These are phyloP conservation scores for Phytophthora kernoviae DNA, from an alignment of 352 stramenopile genomes.

Conservation along the genomic window DNA sequence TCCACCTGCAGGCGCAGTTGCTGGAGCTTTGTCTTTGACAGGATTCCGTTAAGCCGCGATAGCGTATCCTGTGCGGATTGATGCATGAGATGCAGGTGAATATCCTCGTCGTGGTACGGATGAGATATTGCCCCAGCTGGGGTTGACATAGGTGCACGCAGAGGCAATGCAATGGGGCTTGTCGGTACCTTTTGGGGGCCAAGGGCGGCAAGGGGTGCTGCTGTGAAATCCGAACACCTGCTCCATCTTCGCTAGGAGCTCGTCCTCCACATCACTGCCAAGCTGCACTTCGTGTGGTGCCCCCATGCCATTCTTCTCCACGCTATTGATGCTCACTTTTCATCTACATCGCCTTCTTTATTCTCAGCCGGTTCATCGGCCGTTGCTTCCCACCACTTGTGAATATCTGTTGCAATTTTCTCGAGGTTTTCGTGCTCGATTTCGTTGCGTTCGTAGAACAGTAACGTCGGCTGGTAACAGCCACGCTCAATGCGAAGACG, in stretches of 20 bases:
- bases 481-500: constrained; percentile 74
- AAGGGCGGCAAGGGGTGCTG: constrained; percentile 23
- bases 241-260: constrained; percentile 39
- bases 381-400: constrained; percentile 76
- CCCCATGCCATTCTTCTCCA: constrained; percentile 24
- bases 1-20: constrained; percentile 29
- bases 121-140: constrained; percentile 21
- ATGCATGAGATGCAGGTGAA: constrained; percentile 58
- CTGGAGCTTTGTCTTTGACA: constrained; percentile 45
- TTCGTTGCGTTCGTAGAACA: constrained; percentile 83
- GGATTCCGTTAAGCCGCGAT: constrained; percentile 64
- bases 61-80: constrained; percentile 69
- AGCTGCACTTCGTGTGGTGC: constrained; percentile 37
- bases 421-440: constrained; percentile 70
- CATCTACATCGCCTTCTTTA: constrained; percentile 12
- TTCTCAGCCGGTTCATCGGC: constrained; percentile 28
- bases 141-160: constrained; percentile 30
- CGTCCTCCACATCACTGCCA: constrained; percentile 27
- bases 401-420: constrained; percentile 66
- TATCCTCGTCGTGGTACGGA: constrained; percentile 54
- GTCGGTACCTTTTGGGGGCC: constrained; percentile 27
- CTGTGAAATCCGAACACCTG: constrained; percentile 36
- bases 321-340: constrained; percentile 14
- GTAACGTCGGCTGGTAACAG: constrained; percentile 79
- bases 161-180: constrained; percentile 55